Evolutionary conservation across 352 stramenopile genomes (phyloP).

Genomic region (Phytophthora parvispora): DNA sequence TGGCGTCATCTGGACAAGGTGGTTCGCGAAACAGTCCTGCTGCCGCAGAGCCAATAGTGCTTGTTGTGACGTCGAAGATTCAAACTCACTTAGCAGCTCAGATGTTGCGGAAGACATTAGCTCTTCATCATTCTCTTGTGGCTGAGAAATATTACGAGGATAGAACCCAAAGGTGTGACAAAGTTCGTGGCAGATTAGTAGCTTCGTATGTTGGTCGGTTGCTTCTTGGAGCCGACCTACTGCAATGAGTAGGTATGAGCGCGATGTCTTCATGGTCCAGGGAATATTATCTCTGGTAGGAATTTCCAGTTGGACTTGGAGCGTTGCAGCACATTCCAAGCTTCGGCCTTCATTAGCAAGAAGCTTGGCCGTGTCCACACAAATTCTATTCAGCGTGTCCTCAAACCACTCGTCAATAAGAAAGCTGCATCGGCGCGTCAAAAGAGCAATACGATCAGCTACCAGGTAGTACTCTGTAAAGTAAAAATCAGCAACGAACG

Average conservation of each 20-base stretch:
- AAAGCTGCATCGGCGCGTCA: constrained; percentile 13
- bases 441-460: not conserved
- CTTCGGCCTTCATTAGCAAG: constrained; percentile 2
- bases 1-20: constrained; percentile 22
- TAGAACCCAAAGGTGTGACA: constrained; percentile 16
- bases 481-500: not conserved
- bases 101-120: not conserved
- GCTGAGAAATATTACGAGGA: constrained; percentile 2
- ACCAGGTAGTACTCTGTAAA: not conserved
- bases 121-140: constrained; percentile 1
- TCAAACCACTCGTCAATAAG: constrained; percentile 37
- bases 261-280: constrained; percentile 17
- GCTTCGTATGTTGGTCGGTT: constrained; percentile 18
- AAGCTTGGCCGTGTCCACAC: constrained; percentile 7
- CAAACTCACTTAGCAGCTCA: constrained; percentile 22
- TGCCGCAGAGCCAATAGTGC: constrained; percentile 15
- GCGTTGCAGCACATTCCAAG: constrained; percentile 12
- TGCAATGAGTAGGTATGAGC: constrained; percentile 16
- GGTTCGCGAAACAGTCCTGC: constrained; percentile 23
- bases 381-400: constrained; percentile 13
- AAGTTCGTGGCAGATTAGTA: constrained; percentile 28
- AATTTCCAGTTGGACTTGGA: constrained; percentile 15
- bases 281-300: constrained; percentile 3
- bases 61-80: constrained; percentile 20
- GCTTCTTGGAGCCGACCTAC: constrained; percentile 22